Evolutionary conservation across 1,284 basidiomycete genomes (phyloP), one percentile per base, ranked within the genome.

Genomic region (Heliocybe sulcata): DNA sequence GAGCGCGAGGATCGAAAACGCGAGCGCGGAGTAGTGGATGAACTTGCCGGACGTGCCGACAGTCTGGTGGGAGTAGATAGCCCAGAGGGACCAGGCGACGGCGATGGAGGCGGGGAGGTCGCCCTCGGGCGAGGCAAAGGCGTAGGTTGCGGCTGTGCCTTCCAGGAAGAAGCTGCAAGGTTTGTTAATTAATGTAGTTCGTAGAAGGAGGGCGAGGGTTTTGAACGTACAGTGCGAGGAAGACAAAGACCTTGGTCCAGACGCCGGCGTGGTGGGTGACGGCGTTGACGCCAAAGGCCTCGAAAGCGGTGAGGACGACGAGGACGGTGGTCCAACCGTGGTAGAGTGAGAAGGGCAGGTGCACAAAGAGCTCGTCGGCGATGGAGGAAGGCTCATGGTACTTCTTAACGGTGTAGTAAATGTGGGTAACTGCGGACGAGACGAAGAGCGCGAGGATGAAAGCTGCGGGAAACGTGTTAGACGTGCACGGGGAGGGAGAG

Each of bases 311-410:
- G 58, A 97, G 75, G 59, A 97, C 78, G 61, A 96, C 89, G 56
- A 97, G 82, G 53, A 97, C 88, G 51, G 92, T 94, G 14, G 92
- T 93, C 89, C 94, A 96, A 52, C 94, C 94, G 67, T 97, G 94
- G 75, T 90, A 97, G 55, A 95, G 82, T 9, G 91, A 94, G 80
- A 95, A 94, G 9, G 93, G 93, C 14, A 92, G 81, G 65, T 92
- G 89, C 35, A 92, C 73, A 59, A 90, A 90, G 58, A 92, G 69
- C 69, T 96, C 92, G 59, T 94, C 91, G 25, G 78, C 76, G 42
- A 79, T 65, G 59, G 67, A 80, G 64, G 85, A 75, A 51, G 90
- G 72, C 53, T 79, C 69, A 69, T 96, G 86, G 60, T 85, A 81
- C 69, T 91, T 90, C 77, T 94, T 95, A 67, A 96, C 86, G 59